Conservation (phyloP, 257 asterid species). For the Plantago major region DNA sequence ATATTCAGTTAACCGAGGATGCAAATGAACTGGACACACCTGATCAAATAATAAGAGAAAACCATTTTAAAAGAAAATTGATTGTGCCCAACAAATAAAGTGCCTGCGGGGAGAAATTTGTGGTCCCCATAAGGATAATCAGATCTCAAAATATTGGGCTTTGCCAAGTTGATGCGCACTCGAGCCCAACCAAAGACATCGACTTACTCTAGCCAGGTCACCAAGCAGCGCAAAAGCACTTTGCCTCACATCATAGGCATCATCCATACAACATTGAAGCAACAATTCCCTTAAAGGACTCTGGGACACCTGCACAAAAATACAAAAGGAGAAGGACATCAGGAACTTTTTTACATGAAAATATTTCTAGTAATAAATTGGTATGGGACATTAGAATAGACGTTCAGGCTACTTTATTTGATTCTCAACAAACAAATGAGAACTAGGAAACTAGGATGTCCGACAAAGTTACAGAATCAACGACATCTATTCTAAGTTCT, state of each 20-base stretch:
- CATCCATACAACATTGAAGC: slow-evolving; percentile 95
- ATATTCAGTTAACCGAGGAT: slow-evolving; percentile 70
- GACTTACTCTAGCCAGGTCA: slow-evolving; percentile 88
- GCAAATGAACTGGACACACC: slow-evolving; percentile 45
- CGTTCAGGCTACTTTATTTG: slow-evolving; percentile 2
- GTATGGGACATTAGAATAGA: background rate
- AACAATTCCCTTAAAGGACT: slow-evolving; percentile 87
- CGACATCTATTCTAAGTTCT: background rate
- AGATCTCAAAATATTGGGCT: background rate
- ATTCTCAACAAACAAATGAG: slow-evolving; percentile 1
- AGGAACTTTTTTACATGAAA: background rate
- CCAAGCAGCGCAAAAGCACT: slow-evolving; percentile 99
- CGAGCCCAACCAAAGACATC: slow-evolving; percentile 11
- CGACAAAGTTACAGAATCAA: background rate
- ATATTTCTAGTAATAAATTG: no score
- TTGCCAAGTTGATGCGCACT: slow-evolving; percentile 5
- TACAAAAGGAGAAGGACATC: background rate
- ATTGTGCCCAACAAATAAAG: slow-evolving; percentile 8
- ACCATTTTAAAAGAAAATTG: background rate
- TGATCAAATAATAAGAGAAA: slow-evolving; percentile 21
- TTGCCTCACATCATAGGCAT: slow-evolving; percentile 85
- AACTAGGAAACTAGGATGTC: background rate
- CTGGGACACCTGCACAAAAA: slow-evolving; percentile 32
- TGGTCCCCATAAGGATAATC: slow-evolving; percentile 3
- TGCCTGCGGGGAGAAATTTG: slow-evolving; percentile 3